These are phyloP conservation scores for Macrocybe gigantea DNA, from an alignment of 768 basidiomycete species.

Conservation along the genomic window DNA sequence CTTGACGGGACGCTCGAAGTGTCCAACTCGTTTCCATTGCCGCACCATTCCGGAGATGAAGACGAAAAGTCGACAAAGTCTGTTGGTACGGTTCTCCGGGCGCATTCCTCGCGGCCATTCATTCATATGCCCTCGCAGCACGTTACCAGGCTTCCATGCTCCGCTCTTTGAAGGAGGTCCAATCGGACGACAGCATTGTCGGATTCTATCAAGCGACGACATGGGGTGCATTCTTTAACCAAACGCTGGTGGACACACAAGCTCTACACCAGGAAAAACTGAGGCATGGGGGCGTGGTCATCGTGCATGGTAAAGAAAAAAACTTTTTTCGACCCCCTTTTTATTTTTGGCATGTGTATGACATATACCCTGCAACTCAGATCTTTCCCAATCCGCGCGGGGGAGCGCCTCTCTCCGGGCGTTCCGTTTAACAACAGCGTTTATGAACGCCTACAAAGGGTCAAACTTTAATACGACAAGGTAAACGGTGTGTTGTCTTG, in stretches of 20 bases:
- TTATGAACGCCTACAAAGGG: constrained; percentile 77
- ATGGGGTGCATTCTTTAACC: constrained; percentile 81
- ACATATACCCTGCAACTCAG: constrained; percentile 26
- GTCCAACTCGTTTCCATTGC: constrained; percentile 85
- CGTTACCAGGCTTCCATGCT: constrained; percentile 85
- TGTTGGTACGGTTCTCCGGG: constrained; percentile 44
- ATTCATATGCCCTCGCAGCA: constrained; percentile 30
- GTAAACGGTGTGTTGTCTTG: constrained; percentile 30
- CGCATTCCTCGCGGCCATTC: constrained; percentile 3
- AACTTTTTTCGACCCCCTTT: neutral
- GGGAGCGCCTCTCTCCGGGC: constrained; percentile 89
- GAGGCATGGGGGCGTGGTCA: constrained; percentile 78
- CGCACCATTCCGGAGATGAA: constrained; percentile 66
- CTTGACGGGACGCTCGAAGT: constrained; percentile 88
- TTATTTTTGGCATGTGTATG: too few relatives aligned
- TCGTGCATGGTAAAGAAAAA: constrained; percentile 67
- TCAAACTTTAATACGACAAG: constrained; percentile 81
- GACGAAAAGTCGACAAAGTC: constrained; percentile 79
- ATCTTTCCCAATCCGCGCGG: constrained; percentile 70
- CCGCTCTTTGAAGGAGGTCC: constrained; percentile 84
- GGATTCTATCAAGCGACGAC: constrained; percentile 92
- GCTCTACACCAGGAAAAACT: constrained; percentile 82
- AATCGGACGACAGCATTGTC: constrained; percentile 85
- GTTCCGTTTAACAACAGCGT: constrained; percentile 74
- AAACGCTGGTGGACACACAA: constrained; percentile 75